Evolutionary conservation across 2,329 filamentous ascomycete genomes (phyloP).

Genomic region (Aphanocladium album): DNA sequence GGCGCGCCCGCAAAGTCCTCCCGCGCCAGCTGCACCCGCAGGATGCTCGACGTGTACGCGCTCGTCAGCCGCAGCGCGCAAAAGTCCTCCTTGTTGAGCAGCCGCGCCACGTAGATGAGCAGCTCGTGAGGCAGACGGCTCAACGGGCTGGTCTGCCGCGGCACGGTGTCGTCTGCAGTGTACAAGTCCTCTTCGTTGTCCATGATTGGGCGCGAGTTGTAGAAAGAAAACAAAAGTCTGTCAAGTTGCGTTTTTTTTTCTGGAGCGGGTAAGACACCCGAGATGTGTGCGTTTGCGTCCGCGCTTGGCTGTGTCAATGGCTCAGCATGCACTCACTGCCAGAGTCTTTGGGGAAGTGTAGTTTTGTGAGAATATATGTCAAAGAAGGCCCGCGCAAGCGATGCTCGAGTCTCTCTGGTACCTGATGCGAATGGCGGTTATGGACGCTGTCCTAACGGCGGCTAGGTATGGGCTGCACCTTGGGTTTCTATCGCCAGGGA

Average conservation of each 20-base stretch:
- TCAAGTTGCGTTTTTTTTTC: no score
- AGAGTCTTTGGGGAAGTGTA: background rate
- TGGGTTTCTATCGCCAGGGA: background rate
- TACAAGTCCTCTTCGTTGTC: constrained; percentile 1
- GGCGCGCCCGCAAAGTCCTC: constrained; percentile 37
- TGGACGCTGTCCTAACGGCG: background rate
- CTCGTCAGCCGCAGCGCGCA: constrained; percentile 37
- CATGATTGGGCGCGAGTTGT: no score
- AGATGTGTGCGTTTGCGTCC: no score
- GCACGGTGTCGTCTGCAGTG: background rate
- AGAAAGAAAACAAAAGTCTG: no score
- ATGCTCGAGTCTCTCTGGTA: no score
- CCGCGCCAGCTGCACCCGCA: constrained; percentile 38
- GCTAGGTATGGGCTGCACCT: background rate
- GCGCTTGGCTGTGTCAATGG: background rate
- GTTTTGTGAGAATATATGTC: no score
- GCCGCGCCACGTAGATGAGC: constrained; percentile 37
- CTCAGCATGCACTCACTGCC: background rate
- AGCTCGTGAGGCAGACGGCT: constrained; percentile 33
- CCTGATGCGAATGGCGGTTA: background rate
- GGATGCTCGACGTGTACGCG: constrained; percentile 34
- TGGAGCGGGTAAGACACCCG: no score
- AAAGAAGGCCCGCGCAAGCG: no score
- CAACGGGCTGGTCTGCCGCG: background rate
- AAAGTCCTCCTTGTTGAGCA: constrained; percentile 35